Evolutionary conservation across 495 filamentous ascomycete genomes (phyloP).

Genomic region (Cryomyces minteri): DNA sequence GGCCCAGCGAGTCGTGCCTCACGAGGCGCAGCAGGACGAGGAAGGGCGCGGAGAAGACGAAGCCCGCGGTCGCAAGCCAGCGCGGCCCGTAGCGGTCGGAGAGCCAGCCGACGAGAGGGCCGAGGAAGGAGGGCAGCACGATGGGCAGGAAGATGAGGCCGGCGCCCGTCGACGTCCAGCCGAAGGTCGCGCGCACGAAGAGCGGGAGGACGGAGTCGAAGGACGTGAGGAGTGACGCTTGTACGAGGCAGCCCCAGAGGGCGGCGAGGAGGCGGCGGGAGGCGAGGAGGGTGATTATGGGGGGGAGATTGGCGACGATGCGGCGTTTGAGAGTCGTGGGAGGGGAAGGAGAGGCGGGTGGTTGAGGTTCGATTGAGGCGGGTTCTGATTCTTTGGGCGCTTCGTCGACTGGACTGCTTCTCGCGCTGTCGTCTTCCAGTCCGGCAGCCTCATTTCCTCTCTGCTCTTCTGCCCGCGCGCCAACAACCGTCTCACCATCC

Average conservation of each 20-base stretch:
- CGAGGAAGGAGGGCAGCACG: slow-evolving; percentile 39
- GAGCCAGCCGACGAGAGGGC: slow-evolving; percentile 43
- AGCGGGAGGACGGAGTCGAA: slow-evolving; percentile 49
- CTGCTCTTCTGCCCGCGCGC: not conserved
- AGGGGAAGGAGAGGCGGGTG: not conserved
- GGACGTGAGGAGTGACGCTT: slow-evolving; percentile 37
- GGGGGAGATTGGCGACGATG: slow-evolving; percentile 8
- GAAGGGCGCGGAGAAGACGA: slow-evolving; percentile 38
- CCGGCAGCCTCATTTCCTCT: not conserved
- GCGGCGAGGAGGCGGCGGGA: slow-evolving; percentile 23
- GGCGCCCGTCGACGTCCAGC: slow-evolving; percentile 48
- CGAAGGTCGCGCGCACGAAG: slow-evolving; percentile 41
- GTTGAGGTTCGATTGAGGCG: not conserved
- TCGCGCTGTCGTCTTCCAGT: not conserved
- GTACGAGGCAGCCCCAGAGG: slow-evolving; percentile 20
- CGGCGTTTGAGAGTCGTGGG: not conserved
- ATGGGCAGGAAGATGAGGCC: slow-evolving; percentile 56
- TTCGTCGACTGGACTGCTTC: not conserved
- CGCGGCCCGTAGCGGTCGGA: slow-evolving; percentile 41
- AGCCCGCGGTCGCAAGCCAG: slow-evolving; percentile 40
- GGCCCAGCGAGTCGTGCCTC: slow-evolving; percentile 31
- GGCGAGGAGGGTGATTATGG: slow-evolving; percentile 21
- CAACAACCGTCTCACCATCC: not conserved
- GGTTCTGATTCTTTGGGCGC: not conserved
- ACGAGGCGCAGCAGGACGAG: slow-evolving; percentile 51